Evolutionary conservation across 2,329 filamentous ascomycete species (phyloP).

Genomic region (Parascedosporium putredinis): DNA sequence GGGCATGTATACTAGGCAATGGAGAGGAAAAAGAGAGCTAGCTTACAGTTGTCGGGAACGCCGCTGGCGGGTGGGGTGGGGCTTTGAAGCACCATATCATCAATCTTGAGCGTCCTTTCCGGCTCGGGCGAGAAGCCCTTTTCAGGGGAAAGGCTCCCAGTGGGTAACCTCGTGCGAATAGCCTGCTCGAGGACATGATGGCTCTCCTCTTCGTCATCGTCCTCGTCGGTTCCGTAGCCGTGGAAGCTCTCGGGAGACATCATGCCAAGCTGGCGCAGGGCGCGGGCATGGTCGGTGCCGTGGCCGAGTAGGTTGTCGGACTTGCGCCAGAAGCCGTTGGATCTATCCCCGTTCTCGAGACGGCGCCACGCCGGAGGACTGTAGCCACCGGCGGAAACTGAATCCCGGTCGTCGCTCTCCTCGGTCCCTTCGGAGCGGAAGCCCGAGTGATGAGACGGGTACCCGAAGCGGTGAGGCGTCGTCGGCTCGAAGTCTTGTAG

Average conservation of each 20-base stretch:
- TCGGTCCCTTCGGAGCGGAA: slow-evolving; percentile 20
- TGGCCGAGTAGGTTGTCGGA: slow-evolving; percentile 41
- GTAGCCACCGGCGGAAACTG: slow-evolving; percentile 43
- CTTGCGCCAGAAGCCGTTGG: slow-evolving; percentile 50
- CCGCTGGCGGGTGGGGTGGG: slow-evolving; percentile 18
- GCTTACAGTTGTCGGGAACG: slow-evolving; percentile 41
- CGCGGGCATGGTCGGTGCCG: slow-evolving; percentile 23
- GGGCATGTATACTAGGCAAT: too few species aligned
- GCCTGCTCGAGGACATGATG: slow-evolving; percentile 37
- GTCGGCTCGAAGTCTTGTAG: slow-evolving; percentile 45
- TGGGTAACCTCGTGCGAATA: slow-evolving; percentile 43
- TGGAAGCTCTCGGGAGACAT: neutral
- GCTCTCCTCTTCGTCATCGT: slow-evolving; percentile 24
- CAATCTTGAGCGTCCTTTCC: slow-evolving; percentile 27
- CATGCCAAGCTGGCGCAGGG: slow-evolving; percentile 12
- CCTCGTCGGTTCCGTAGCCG: neutral
- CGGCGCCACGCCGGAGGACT: slow-evolving; percentile 51
- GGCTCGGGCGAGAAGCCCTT: slow-evolving; percentile 39
- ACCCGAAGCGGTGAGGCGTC: slow-evolving; percentile 25
- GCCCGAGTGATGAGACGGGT: slow-evolving; percentile 31
- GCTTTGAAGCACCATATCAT: slow-evolving; percentile 19
- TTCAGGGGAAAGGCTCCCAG: slow-evolving; percentile 45
- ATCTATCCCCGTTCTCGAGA: slow-evolving; percentile 48
- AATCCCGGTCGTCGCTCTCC: slow-evolving; percentile 34
- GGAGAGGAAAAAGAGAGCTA: slow-evolving; percentile 14